Conservation (phyloP, 2,329 filamentous ascomycete genomes). For the Juglanconis oblonga region DNA sequence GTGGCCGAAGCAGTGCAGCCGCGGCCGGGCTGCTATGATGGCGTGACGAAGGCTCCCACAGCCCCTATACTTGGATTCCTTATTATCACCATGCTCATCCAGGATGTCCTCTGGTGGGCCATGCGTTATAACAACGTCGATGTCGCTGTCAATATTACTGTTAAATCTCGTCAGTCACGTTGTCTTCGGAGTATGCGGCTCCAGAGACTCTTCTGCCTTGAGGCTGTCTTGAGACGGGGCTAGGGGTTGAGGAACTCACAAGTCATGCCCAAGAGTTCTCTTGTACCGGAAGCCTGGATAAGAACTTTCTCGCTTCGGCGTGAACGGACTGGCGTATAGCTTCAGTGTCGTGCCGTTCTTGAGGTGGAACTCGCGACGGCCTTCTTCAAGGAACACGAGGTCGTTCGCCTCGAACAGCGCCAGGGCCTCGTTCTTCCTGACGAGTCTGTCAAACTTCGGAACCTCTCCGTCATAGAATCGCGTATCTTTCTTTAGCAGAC, state of each 20-base stretch:
- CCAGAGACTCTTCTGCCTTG: no score
- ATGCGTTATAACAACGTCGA: slow-evolving; percentile 34
- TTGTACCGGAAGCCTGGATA: slow-evolving; percentile 43
- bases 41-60: slow-evolving; percentile 30
- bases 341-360: slow-evolving; percentile 38
- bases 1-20: slow-evolving; percentile 37
- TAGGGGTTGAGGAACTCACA: neutral
- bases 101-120: slow-evolving; percentile 38
- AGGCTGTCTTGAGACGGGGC: no score
- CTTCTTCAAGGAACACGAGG: slow-evolving; percentile 39
- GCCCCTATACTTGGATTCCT: slow-evolving; percentile 26
- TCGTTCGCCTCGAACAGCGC: slow-evolving; percentile 16
- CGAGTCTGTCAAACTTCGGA: neutral
- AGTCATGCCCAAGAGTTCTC: slow-evolving; percentile 25
- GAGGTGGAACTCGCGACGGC: slow-evolving; percentile 36
- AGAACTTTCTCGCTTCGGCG: slow-evolving; percentile 32
- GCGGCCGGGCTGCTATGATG: slow-evolving; percentile 27
- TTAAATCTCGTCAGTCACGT: neutral
- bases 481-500: slow-evolving; percentile 14
- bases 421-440: slow-evolving; percentile 1
- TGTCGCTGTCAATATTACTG: slow-evolving; percentile 21
- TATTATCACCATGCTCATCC: slow-evolving; percentile 29
- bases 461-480: neutral
- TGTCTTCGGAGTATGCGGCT: no score
- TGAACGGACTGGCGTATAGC: slow-evolving; percentile 45